Conservation (phyloP, 768 basidiomycete genomes). For the Albatrellus ellisii region DNA sequence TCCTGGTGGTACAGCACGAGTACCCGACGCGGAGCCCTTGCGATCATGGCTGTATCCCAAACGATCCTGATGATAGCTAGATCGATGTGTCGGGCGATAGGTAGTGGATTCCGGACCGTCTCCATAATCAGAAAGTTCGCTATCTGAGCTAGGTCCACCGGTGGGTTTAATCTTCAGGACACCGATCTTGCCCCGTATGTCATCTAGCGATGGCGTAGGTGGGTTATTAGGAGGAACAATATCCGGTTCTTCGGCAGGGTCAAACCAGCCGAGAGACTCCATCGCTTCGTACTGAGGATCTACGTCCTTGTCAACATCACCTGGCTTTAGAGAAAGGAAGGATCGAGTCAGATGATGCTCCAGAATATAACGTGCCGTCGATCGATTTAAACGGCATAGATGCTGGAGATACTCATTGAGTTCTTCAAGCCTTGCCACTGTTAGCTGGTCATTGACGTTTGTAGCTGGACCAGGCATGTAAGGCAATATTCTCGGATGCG, state of each 20-base stretch:
- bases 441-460: conserved; percentile 73
- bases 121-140: conserved; percentile 47
- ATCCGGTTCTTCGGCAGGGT: conserved; percentile 12
- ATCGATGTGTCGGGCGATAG: too few relatives aligned
- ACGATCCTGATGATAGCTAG: background rate
- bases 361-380: conserved; percentile 66
- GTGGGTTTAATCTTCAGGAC: conserved; percentile 26
- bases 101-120: conserved; percentile 17
- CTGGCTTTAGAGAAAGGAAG: conserved; percentile 77
- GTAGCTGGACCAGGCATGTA: conserved; percentile 95
- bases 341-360: conserved; percentile 68
- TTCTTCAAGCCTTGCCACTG: conserved; percentile 66
- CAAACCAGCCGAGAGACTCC: conserved; percentile 29
- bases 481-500: conserved; percentile 67
- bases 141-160: conserved; percentile 35
- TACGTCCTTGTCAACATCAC: conserved; percentile 65
- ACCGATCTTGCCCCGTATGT: conserved; percentile 18
- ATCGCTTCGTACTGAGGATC: conserved; percentile 48
- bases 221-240: conserved; percentile 20
- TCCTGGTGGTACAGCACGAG: background rate
- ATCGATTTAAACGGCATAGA: conserved; percentile 56
- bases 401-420: conserved; percentile 81
- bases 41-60: conserved; percentile 7
- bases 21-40: conserved; percentile 12
- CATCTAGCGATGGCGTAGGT: conserved; percentile 22